Evolutionary conservation across 2,329 filamentous ascomycete species (phyloP).

Genomic region (Fusarium clavum): DNA sequence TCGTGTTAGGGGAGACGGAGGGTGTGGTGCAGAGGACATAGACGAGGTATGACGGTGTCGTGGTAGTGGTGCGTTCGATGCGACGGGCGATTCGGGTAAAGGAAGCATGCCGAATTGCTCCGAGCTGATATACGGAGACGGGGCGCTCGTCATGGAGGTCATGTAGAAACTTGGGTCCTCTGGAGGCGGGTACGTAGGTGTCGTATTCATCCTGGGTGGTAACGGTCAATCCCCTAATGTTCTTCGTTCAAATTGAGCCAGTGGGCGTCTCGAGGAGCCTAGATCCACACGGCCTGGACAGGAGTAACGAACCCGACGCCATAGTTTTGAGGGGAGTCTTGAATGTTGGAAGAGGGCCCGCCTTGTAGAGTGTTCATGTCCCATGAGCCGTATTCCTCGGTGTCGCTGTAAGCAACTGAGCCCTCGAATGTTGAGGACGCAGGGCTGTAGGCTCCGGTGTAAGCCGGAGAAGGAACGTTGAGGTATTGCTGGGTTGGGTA

Average conservation of each 20-base stretch:
- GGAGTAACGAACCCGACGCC: conserved; percentile 71
- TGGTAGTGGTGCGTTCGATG: conserved; percentile 50
- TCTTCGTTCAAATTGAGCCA: conserved; percentile 54
- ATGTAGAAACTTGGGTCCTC: conserved; percentile 55
- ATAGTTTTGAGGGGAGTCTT: conserved; percentile 57
- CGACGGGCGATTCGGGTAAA: conserved; percentile 59
- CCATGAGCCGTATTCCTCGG: conserved; percentile 66
- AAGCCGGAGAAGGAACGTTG: conserved; percentile 71
- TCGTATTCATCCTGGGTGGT: conserved; percentile 63
- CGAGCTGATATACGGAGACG: conserved; percentile 59
- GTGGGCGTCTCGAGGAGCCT: conserved; percentile 56
- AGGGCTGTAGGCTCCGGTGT: conserved; percentile 69
- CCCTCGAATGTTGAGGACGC: conserved; percentile 72
- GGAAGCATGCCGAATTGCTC: conserved; percentile 59
- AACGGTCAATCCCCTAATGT: conserved; percentile 66
- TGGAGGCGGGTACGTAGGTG: conserved; percentile 58
- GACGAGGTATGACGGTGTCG: conserved; percentile 56
- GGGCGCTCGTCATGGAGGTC: conserved; percentile 53
- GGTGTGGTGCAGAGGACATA: conserved; percentile 51
- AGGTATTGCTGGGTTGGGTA: conserved; percentile 68
- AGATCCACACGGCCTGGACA: conserved; percentile 72
- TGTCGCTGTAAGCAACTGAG: conserved; percentile 72
- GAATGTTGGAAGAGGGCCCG: conserved; percentile 60
- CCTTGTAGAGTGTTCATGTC: conserved; percentile 59
- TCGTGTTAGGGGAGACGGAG: conserved; percentile 52